phyloP scores from a whole-genome alignment of 2,329 filamentous ascomycete genomes.

The Ilyonectria sp. region DNA sequence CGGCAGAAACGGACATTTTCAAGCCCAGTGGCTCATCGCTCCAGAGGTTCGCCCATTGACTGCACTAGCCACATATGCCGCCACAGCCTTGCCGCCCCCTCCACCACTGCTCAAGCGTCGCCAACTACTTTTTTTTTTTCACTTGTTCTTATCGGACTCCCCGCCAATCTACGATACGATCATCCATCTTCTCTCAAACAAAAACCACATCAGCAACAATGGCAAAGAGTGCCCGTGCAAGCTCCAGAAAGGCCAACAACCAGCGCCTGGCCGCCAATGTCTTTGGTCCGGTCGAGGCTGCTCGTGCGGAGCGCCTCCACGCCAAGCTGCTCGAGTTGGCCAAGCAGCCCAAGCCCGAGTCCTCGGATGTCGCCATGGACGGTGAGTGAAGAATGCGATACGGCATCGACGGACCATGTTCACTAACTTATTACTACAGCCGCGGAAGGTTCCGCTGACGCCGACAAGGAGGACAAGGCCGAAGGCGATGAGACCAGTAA shows the following conservation, averaged over 20 bases:
- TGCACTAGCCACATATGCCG: slow-evolving; percentile 34
- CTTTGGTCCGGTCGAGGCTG: slow-evolving; percentile 86
- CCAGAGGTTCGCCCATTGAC: neutral
- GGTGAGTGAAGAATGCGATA: slow-evolving; percentile 44
- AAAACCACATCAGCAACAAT: slow-evolving; percentile 64
- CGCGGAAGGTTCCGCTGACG: slow-evolving; percentile 47
- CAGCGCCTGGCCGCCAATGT: slow-evolving; percentile 83
- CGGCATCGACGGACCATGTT: neutral
- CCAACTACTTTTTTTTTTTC: slow-evolving; percentile 47
- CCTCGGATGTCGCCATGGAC: slow-evolving; percentile 66
- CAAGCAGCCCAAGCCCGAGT: slow-evolving; percentile 79
- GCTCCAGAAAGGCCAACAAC: slow-evolving; percentile 86
- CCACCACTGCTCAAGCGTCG: slow-evolving; percentile 26
- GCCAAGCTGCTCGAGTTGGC: slow-evolving; percentile 88
- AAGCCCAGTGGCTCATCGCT: slow-evolving; percentile 9
- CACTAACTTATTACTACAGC: slow-evolving; percentile 38
- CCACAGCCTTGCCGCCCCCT: slow-evolving; percentile 36
- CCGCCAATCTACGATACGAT: slow-evolving; percentile 35
- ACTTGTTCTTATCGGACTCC: slow-evolving; percentile 21
- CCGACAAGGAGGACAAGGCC: slow-evolving; percentile 51
- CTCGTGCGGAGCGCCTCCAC: slow-evolving; percentile 85
- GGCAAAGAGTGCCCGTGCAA: slow-evolving; percentile 90
- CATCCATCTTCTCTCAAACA: slow-evolving; percentile 26
- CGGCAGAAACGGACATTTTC: slow-evolving; percentile 37
- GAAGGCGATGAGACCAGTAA: slow-evolving; percentile 44